These are phyloP conservation scores for Sequoia sempervirens DNA, from an alignment of 75 land plant species.

Conservation along the genomic window DNA sequence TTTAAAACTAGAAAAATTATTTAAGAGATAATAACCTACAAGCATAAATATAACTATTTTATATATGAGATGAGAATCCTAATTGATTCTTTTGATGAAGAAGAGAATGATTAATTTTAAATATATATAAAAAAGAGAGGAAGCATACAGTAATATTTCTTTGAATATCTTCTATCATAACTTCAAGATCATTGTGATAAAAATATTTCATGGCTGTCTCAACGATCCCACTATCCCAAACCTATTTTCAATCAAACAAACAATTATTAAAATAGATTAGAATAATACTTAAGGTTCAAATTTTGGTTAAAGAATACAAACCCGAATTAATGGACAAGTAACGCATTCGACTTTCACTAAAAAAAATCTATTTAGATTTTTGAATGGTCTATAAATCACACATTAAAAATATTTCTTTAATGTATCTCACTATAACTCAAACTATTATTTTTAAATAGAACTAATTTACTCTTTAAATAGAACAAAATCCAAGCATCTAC, in stretches of 20 bases:
- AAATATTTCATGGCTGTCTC: slow-evolving; percentile 32
- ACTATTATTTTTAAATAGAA: no score
- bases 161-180: slow-evolving; percentile 34
- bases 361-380: no score
- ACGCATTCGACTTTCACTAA: no score
- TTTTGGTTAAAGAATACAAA: neutral
- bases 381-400: no score
- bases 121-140: neutral
- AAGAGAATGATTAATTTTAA: neutral
- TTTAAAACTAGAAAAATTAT: no score
- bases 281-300: neutral
- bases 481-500: no score
- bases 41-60: neutral
- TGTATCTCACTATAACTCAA: no score
- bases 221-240: slow-evolving; percentile 57
- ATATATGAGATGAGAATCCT: neutral
- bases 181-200: slow-evolving; percentile 17
- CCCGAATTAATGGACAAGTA: neutral
- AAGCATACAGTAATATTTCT: slow-evolving; percentile 43
- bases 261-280: neutral
- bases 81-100: neutral
- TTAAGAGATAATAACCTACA: neutral
- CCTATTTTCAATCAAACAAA: slow-evolving; percentile 16
- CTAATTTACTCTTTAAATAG: no score
- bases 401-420: no score